Evolutionary conservation across 2,329 filamentous ascomycete species (phyloP).

Genomic region (Sporothrix humicola): DNA sequence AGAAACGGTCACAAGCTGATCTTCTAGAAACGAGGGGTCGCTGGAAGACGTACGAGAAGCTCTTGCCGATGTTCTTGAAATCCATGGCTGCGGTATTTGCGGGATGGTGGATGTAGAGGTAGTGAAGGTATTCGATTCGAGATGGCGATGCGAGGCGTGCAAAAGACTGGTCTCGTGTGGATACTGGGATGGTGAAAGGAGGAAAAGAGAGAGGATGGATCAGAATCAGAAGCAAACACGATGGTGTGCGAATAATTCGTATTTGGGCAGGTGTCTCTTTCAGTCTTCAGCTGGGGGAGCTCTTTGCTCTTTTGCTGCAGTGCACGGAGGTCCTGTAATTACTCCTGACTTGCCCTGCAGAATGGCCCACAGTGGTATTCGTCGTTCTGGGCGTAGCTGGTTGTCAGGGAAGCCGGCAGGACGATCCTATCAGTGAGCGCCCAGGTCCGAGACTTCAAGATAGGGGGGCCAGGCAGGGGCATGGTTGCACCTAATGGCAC

Average conservation of each 20-base stretch:
- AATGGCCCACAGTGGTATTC: background rate
- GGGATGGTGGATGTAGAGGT: background rate
- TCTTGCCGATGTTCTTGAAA: constrained; percentile 64
- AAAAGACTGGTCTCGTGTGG: constrained; percentile 23
- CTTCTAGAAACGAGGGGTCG: constrained; percentile 19
- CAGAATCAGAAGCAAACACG: constrained; percentile 27
- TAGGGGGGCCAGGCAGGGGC: constrained; percentile 2
- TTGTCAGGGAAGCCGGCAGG: constrained; percentile 32
- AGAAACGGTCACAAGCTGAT: background rate
- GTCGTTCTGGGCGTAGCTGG: constrained; percentile 21
- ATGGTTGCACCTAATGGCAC: background rate
- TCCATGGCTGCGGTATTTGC: constrained; percentile 53
- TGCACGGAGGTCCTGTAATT: background rate
- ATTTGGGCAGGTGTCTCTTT: background rate
- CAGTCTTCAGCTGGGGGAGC: background rate
- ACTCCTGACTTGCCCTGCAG: constrained; percentile 8
- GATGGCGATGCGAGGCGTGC: background rate
- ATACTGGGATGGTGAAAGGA: background rate
- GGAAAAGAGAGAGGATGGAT: background rate
- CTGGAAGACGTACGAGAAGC: constrained; percentile 55
- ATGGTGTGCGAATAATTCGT: background rate
- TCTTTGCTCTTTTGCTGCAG: background rate
- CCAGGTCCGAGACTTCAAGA: background rate
- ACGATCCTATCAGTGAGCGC: constrained; percentile 31
- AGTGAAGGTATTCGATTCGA: background rate